Percentiles rank a stretch among this genome's conserved stretches.
These are phyloP conservation scores for Pholiota molesta DNA, from an alignment of 768 basidiomycete species.

Conservation along the genomic window DNA sequence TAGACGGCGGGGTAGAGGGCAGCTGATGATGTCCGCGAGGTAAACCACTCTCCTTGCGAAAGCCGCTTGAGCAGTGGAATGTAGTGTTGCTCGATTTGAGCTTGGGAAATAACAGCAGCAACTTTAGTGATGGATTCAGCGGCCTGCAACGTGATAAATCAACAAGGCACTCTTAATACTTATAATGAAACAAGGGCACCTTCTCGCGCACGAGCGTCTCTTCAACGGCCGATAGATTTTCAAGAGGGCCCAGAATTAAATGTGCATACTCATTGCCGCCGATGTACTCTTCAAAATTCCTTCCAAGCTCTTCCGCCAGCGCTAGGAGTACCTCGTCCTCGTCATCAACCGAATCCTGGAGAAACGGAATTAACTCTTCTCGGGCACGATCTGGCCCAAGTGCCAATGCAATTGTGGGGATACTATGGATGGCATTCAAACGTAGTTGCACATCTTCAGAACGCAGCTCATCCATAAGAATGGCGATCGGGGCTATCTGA, in stretches of 20 bases:
- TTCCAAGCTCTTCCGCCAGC: slow-evolving; percentile 92
- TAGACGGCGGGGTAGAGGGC: slow-evolving; percentile 93
- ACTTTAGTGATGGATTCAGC: slow-evolving; percentile 95
- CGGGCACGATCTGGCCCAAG: slow-evolving; percentile 94
- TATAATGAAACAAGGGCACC: slow-evolving; percentile 46
- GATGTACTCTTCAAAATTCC: slow-evolving; percentile 91
- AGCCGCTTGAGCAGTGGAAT: slow-evolving; percentile 90
- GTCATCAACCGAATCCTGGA: slow-evolving; percentile 98
- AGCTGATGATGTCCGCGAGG: slow-evolving; percentile 93
- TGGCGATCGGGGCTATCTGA: slow-evolving; percentile 92
- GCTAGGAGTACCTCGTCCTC: slow-evolving; percentile 98
- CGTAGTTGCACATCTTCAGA: slow-evolving; percentile 97
- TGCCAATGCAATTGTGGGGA: slow-evolving; percentile 97
- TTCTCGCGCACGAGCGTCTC: slow-evolving; percentile 98
- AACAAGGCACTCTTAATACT: slow-evolving; percentile 12
- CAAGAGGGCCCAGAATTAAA: slow-evolving; percentile 86
- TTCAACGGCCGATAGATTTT: slow-evolving; percentile 95
- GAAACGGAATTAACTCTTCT: slow-evolving; percentile 94
- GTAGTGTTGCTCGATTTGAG: slow-evolving; percentile 87
- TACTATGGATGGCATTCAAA: slow-evolving; percentile 94
- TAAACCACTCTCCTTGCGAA: slow-evolving; percentile 97
- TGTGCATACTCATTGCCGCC: slow-evolving; percentile 90
- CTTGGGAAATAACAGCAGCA: slow-evolving; percentile 71
- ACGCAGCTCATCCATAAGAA: slow-evolving; percentile 97
- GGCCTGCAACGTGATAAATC: slow-evolving; percentile 56